Base-by-base conservation (phyloP, 2,329 filamentous ascomycete species). In the Penicillium oxalicum region DNA sequence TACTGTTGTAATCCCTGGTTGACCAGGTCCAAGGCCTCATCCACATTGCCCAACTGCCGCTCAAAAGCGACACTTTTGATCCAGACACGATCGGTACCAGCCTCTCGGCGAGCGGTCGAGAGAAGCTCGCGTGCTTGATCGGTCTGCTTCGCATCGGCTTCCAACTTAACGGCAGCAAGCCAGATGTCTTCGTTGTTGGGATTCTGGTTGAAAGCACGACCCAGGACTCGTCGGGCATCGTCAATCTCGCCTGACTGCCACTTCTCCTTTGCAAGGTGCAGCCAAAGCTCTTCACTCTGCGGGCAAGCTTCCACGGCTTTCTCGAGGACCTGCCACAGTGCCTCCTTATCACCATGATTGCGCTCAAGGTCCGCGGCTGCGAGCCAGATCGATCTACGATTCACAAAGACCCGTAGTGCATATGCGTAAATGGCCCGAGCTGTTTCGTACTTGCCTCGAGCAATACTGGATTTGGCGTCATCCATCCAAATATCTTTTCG, bases 181-280 rank as follows among this genome's bases (percentile, higher is more conserved):
- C 93, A 98, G 57, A 98, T 96, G 66, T 97, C 90, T 69, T 98
- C 93, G 71, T 95, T 96, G 68, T 94, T 91, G 1, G 89, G 89
- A 61, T 97, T 94, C 66, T 95, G 88, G 59, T 91, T 86, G 76
- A 98, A 98, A 4, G 91, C 93, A 54, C 86, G 82, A 27, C 84
- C 91, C 12, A 98, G 81, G 1, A 97, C 90, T 53, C 83, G 78
- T 48, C 93, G 82, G 9, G 93, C 91, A 53, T 88, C 88, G 64
- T 95, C 86, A 39, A 95, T 83, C 61, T 95, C 86, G 43, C 90
- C 90, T 2, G 86, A 82, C 63, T 93, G 82, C 88, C 89, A 93
- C 65, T 91, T 95, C 73, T 97, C 93, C 70, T 91, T 88, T 33
- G 91, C 93, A 45, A 96, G 84, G 76, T 94, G 87, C 78, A 98